phyloP scores from a whole-genome alignment of 768 basidiomycete genomes.

The Lentinula edodes region DNA sequence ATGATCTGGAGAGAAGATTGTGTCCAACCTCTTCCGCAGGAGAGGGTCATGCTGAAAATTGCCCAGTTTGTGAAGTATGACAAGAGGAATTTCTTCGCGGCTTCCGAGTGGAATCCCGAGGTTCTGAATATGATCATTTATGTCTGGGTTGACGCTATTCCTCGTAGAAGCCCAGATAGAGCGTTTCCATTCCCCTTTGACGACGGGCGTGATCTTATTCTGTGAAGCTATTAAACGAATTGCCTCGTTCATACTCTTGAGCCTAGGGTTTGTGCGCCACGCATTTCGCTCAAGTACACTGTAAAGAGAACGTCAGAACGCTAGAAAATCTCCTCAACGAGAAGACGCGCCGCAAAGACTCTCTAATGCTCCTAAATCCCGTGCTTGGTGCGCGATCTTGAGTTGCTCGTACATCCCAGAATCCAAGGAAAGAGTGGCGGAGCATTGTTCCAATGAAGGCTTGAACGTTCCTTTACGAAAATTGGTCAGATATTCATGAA shows the following conservation, averaged over 20 bases:
- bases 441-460: not conserved
- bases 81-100: not conserved
- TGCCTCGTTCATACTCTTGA: not conserved
- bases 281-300: not conserved
- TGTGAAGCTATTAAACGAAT: not conserved
- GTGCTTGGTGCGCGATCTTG: not conserved
- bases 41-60: not conserved
- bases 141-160: not conserved
- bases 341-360: not conserved
- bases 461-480: too few relatives aligned
- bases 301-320: not conserved
- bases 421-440: not conserved
- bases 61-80: not conserved
- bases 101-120: not conserved
- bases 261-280: not conserved
- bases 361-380: not conserved
- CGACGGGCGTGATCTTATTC: too few relatives aligned
- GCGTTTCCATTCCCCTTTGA: not conserved
- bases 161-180: not conserved
- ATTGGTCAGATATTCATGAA: too few relatives aligned
- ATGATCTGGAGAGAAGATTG: not conserved
- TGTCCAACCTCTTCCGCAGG: not conserved
- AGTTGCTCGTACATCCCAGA: not conserved
- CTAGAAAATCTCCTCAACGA: too few relatives aligned
- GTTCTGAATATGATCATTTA: not conserved